Percentiles rank a stretch among this genome's conserved stretches.
phyloP scores from a whole-genome alignment of 164 flowering plant species.

The Vitis vinifera region DNA sequence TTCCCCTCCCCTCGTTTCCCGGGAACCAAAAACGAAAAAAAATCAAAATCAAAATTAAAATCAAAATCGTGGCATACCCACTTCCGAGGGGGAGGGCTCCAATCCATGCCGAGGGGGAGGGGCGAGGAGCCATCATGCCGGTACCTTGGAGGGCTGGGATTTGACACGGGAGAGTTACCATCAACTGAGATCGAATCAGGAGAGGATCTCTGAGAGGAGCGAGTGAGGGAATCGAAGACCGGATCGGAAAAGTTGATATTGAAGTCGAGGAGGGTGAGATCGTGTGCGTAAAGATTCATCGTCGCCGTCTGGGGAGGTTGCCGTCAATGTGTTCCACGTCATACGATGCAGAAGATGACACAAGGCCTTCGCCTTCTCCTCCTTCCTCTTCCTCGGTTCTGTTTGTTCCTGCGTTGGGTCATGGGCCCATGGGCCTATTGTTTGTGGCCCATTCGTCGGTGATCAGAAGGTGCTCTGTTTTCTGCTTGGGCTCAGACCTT shows the following conservation, averaged over 20 bases:
- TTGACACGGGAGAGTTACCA: neutral
- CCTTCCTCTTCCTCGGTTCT: too few relatives aligned
- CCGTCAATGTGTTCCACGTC: too few relatives aligned
- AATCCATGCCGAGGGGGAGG: conserved; percentile 52
- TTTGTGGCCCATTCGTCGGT: too few relatives aligned
- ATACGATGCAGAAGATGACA: too few relatives aligned
- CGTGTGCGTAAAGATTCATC: conserved; percentile 29
- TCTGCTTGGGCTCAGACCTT: too few relatives aligned
- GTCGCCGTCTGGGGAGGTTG: neutral
- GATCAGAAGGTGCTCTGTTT: too few relatives aligned
- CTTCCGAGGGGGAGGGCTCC: conserved; percentile 47
- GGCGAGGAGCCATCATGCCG: conserved; percentile 55
- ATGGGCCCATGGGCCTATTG: too few relatives aligned
- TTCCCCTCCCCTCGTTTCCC: neutral
- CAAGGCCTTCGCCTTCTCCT: too few relatives aligned
- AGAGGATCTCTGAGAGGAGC: conserved; percentile 6
- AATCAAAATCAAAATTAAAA: neutral
- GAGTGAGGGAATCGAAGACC: conserved; percentile 14
- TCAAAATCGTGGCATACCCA: conserved; percentile 25
- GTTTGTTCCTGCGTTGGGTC: too few relatives aligned
- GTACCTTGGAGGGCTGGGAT: conserved; percentile 33
- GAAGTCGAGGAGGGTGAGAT: conserved; percentile 25
- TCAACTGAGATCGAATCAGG: neutral
- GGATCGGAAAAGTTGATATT: conserved; percentile 27
- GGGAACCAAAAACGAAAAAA: neutral